Evolutionary conservation across 306 rosid species (phyloP).

Genomic region (Erythrophleum fordii): DNA sequence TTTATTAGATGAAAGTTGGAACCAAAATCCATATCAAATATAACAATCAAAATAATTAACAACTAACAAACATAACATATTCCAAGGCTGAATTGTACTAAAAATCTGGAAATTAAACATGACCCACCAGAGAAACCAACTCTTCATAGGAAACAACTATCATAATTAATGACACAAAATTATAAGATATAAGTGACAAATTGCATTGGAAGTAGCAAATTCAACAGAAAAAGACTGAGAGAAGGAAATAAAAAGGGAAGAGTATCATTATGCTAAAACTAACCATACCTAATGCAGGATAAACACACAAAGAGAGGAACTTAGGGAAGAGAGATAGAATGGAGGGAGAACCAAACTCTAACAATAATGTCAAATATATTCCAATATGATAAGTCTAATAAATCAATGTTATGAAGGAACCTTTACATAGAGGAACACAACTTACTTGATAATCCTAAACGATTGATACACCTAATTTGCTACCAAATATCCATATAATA

Average conservation of each 20-base stretch:
- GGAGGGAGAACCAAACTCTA: background rate
- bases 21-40: constrained; percentile 8
- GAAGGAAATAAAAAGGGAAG: too few relatives aligned
- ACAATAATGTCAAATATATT: background rate
- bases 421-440: background rate
- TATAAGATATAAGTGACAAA: background rate
- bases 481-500: background rate
- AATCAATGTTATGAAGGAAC: background rate
- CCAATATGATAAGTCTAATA: background rate
- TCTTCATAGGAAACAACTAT: too few relatives aligned
- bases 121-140: background rate
- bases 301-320: background rate
- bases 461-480: background rate
- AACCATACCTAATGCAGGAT: background rate
- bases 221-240: background rate
- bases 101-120: background rate
- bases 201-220: background rate
- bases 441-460: background rate
- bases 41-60: background rate
- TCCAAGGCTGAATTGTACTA: background rate
- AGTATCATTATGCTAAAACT: background rate
- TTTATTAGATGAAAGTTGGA: background rate
- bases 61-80: background rate
- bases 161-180: too few relatives aligned
- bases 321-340: background rate